Evolutionary conservation across 2,329 filamentous ascomycete genomes (phyloP).

Genomic region (Aspergillus nomiae): DNA sequence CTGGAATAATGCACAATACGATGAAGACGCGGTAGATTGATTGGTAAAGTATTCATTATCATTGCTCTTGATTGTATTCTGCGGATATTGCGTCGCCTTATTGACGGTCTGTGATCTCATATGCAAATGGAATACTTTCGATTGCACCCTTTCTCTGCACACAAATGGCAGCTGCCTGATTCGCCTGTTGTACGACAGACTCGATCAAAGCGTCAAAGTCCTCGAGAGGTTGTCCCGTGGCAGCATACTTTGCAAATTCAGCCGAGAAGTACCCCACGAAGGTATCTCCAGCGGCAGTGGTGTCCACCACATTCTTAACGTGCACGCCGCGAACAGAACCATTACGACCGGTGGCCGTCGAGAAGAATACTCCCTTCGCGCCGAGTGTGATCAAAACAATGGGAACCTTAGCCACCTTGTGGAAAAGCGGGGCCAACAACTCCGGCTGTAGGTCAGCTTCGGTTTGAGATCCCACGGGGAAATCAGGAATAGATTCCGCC

Average conservation of each 20-base stretch:
- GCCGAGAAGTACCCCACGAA: constrained; percentile 66
- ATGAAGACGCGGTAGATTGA: constrained; percentile 16
- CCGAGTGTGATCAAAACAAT: constrained; percentile 86
- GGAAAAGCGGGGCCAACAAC: constrained; percentile 63
- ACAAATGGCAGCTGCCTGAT: constrained; percentile 44
- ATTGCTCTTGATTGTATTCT: neutral
- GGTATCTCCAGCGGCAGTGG: constrained; percentile 90
- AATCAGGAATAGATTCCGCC: constrained; percentile 49
- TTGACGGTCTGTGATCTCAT: constrained; percentile 36
- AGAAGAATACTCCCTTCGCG: constrained; percentile 69
- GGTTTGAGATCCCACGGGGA: neutral
- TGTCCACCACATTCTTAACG: constrained; percentile 77
- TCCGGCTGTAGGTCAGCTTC: constrained; percentile 48
- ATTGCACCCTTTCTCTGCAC: constrained; percentile 50
- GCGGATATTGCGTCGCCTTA: neutral
- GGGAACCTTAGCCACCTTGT: constrained; percentile 64
- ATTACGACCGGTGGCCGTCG: constrained; percentile 50
- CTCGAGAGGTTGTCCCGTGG: constrained; percentile 70
- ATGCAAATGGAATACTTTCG: constrained; percentile 50
- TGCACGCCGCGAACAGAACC: constrained; percentile 59
- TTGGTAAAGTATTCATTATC: neutral
- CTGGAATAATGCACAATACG: constrained; percentile 26
- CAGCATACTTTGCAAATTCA: neutral
- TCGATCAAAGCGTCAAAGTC: constrained; percentile 57
- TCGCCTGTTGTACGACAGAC: constrained; percentile 45